Base-by-base conservation (phyloP, 2,329 filamentous ascomycete species). In the Arthrinium puccinioides region DNA sequence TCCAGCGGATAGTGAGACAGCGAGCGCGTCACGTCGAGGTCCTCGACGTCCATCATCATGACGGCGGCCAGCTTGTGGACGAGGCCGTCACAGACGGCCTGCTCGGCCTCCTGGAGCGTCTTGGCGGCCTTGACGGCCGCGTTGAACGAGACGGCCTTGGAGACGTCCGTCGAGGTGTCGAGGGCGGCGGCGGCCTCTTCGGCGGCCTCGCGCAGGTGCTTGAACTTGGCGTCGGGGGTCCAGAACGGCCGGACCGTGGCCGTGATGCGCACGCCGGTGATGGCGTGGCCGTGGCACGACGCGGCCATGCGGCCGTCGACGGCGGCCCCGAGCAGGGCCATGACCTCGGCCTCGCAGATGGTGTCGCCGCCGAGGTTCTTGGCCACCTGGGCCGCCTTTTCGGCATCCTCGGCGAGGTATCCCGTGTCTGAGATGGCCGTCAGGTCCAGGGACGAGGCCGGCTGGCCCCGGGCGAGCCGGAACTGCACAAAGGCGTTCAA, bases 181-280 rank as follows among this genome's bases (percentile, higher is more conserved):
- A 56, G 56, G 9, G 57, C 57, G 0, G 56, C 61, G 8, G 62
- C 57, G 1, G 59, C 61, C 7, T 59, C 61, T n/a, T 64, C 60
- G 3, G 63, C 57, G 0, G 59, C 55, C 41, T 64, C 53, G 10
- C 64, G 64, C 19, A 77, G 60, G 21, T 64, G 59, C 38, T 66
- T 65, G 55, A 76, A 76, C 50, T 73, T 76, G 37, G 66, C 69
- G 33, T 79, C 74, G 3, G 61, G 51, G 4, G 64, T 66, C 66
- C 72, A 78, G 57, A 74, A 77, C 0, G 70, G 71, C 34, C 65
- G 54, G 46, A 62, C 56, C 4, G 56, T 55, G 6, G 62, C 60
- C 16, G 62, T 67, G 42, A 76, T 66, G 37, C 65, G 62, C 51
- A 77, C 64, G 2, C 74, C 74, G 0, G 72, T 76, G 43, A 77